Conservation (phyloP, 768 basidiomycete genomes). For the Amyloporia xantha region DNA sequence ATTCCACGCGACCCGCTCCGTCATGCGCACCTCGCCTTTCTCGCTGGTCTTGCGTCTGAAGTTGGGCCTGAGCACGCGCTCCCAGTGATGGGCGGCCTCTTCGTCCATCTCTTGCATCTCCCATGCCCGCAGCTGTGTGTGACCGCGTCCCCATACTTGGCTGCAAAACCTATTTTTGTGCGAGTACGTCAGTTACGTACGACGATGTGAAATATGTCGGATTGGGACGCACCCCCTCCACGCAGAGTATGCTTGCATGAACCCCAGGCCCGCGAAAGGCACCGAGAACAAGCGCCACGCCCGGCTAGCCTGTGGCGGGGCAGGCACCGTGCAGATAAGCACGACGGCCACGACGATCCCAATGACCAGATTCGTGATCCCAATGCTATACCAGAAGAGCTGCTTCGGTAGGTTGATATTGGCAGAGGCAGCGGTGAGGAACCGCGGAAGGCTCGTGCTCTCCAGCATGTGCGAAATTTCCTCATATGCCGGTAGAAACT, state of each 20-base stretch:
- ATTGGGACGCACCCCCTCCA: conserved; percentile 24
- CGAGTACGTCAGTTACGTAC: neutral
- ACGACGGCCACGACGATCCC: conserved; percentile 21
- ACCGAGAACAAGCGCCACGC: conserved; percentile 30
- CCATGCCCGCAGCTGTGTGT: conserved; percentile 32
- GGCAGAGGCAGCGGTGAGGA: conserved; percentile 25
- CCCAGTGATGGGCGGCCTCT: conserved; percentile 14
- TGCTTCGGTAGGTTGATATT: conserved; percentile 33
- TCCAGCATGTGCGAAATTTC: conserved; percentile 28
- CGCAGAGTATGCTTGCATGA: conserved; percentile 28
- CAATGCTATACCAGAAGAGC: conserved; percentile 28
- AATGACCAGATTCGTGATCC: conserved; percentile 20
- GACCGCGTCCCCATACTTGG: conserved; percentile 29
- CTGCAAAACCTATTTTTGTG: conserved; percentile 25
- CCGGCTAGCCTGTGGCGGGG: conserved; percentile 6
- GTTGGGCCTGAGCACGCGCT: neutral
- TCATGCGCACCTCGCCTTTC: neutral
- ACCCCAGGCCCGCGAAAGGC: conserved; percentile 24
- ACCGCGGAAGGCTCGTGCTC: conserved; percentile 24
- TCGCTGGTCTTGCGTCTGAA: neutral
- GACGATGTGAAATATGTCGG: no score
- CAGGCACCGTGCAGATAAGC: conserved; percentile 5
- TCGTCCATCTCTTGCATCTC: conserved; percentile 29
- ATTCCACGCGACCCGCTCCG: neutral
- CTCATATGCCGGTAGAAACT: conserved; percentile 32